A percentile compares a stretch with the other conserved stretches of the same genome.
Evolutionary conservation across 495 filamentous ascomycete species (phyloP).

Genomic region (Penicillium verhagenii): DNA sequence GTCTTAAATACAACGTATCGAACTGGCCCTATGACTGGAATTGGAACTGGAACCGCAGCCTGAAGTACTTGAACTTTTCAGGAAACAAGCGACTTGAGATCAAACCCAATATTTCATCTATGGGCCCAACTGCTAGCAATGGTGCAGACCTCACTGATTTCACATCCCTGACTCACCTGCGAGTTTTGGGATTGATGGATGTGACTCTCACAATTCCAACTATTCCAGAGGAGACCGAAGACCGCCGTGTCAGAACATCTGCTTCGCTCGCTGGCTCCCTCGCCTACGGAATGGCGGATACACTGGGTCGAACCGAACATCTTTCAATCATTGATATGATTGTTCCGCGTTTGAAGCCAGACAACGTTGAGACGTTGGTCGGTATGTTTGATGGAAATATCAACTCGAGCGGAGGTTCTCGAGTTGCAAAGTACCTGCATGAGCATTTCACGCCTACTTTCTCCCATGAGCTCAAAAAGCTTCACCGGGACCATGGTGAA

Average conservation of each 20-base stretch:
- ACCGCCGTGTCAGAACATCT: conserved; percentile 93
- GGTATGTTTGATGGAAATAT: conserved; percentile 95
- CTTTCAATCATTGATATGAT: conserved; percentile 97
- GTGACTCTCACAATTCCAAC: conserved; percentile 91
- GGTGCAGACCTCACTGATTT: conserved; percentile 88
- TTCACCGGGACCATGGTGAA: conserved; percentile 52
- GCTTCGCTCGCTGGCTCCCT: conserved; percentile 83
- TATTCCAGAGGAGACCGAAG: conserved; percentile 91
- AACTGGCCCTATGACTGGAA: conserved; percentile 99
- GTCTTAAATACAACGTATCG: conserved; percentile 97
- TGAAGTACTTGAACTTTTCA: conserved; percentile 94
- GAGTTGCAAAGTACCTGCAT: conserved; percentile 93
- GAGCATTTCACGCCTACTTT: conserved; percentile 90
- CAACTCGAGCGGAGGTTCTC: conserved; percentile 80
- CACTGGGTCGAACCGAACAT: conserved; percentile 89
- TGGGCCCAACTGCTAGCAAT: conserved; percentile 46
- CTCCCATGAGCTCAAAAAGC: conserved; percentile 71
- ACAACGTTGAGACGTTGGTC: conserved; percentile 83
- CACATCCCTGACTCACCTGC: conserved; percentile 76
- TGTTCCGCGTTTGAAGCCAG: conserved; percentile 87
- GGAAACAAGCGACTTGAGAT: conserved; percentile 98
- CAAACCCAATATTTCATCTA: conserved; percentile 68
- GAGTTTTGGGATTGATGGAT: conserved; percentile 94
- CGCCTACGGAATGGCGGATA: conserved; percentile 97
- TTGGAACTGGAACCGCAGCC: conserved; percentile 95